Evolutionary conservation across 2,329 filamentous ascomycete genomes (phyloP).

Genomic region (Diaporthe nobilis): DNA sequence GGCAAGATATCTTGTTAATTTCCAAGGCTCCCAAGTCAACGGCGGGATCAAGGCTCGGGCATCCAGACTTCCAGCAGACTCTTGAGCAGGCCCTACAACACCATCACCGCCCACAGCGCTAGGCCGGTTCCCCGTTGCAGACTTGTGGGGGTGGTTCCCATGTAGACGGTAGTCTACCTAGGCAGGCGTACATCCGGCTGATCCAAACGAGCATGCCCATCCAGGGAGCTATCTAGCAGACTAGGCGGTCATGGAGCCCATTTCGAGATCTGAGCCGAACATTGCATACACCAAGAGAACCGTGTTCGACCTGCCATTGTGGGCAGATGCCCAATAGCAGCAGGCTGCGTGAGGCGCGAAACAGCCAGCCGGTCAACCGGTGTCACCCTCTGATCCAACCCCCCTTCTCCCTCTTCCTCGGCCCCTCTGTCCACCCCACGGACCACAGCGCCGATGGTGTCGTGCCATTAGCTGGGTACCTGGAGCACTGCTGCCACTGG

Average conservation of each 20-base stretch:
- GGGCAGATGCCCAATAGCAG: too few relatives aligned
- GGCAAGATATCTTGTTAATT: background rate
- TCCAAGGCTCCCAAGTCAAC: too few relatives aligned
- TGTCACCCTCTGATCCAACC: slow-evolving; percentile 24
- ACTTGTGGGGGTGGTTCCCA: background rate
- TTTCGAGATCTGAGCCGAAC: slow-evolving; percentile 24
- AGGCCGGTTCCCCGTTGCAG: background rate
- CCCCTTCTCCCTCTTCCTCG: background rate
- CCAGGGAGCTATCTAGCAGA: background rate
- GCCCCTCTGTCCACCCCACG: slow-evolving; percentile 27
- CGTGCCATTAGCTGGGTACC: slow-evolving; percentile 34
- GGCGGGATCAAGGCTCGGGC: background rate
- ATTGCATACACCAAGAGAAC: slow-evolving; percentile 1
- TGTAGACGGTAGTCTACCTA: background rate
- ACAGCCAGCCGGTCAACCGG: slow-evolving; percentile 30
- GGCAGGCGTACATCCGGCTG: slow-evolving; percentile 1
- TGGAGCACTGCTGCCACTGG: slow-evolving; percentile 11
- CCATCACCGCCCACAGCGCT: background rate
- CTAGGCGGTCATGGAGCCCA: slow-evolving; percentile 17
- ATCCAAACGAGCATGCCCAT: background rate
- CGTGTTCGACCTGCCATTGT: background rate
- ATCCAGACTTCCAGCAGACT: background rate
- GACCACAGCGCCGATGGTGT: slow-evolving; percentile 27
- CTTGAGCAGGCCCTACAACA: background rate
- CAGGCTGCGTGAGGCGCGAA: slow-evolving; percentile 17